Conservation (phyloP, 108 stramenopile species). For the Discostella stelligeroides region DNA sequence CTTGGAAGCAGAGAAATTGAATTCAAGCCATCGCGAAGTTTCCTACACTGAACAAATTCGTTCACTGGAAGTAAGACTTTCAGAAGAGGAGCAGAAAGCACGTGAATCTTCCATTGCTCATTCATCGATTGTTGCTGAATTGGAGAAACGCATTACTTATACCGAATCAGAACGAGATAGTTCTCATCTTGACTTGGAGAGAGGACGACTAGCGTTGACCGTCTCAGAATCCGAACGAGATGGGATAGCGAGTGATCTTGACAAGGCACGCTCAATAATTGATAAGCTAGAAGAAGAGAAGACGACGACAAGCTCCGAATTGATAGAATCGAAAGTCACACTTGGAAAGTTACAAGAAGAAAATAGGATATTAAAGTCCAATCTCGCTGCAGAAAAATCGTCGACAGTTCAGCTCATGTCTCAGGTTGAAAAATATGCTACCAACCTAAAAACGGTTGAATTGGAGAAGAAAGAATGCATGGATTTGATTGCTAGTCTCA, state of each 20-base stretch:
- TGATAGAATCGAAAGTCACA: background rate
- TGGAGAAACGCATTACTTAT: conserved; percentile 1
- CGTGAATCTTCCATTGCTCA: conserved; percentile 2
- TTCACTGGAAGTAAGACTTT: background rate
- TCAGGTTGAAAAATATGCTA: background rate
- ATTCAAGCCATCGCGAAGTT: background rate
- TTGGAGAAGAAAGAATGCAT: background rate
- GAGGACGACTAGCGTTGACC: background rate
- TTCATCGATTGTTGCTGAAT: background rate
- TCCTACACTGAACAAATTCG: conserved; percentile 9
- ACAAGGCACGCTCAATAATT: background rate
- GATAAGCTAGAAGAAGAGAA: background rate
- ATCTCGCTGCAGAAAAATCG: background rate
- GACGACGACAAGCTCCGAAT: background rate
- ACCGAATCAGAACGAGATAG: conserved; percentile 13
- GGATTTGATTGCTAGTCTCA: background rate
- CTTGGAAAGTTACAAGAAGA: background rate
- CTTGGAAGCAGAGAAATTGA: conserved; percentile 1
- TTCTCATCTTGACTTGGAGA: conserved; percentile 10
- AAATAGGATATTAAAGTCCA: background rate
- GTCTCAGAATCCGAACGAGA: background rate
- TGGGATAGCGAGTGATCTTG: background rate
- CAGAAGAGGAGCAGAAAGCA: conserved; percentile 5
- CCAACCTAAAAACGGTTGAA: background rate
- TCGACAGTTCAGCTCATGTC: background rate